Conservation (phyloP, 768 basidiomycete species). For the Postia placenta region DNA sequence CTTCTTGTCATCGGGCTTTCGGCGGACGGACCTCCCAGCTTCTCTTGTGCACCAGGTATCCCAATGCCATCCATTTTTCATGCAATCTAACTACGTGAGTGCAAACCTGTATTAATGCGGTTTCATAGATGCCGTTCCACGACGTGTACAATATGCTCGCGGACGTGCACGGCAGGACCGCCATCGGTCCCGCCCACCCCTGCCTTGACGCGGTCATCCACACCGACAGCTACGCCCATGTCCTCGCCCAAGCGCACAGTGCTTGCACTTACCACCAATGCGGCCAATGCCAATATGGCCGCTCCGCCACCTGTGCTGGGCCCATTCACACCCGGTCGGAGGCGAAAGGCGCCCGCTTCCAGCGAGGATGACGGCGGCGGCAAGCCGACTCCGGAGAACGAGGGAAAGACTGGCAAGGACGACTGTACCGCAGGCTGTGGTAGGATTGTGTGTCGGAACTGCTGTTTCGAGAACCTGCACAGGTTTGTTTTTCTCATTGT, state of each 20-base stretch:
- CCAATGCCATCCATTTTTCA: neutral
- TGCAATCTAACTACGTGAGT: too few species aligned
- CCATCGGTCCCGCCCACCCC: conserved; percentile 32
- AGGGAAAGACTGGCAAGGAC: conserved; percentile 3
- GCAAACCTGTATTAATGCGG: neutral
- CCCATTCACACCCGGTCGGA: conserved; percentile 17
- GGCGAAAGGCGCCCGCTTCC: conserved; percentile 25
- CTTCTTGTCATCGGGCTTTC: conserved; percentile 12
- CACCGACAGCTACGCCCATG: conserved; percentile 6
- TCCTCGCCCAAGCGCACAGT: conserved; percentile 21
- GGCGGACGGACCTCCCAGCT: conserved; percentile 8
- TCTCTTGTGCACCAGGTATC: conserved; percentile 12
- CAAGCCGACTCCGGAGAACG: conserved; percentile 2
- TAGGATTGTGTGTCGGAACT: conserved; percentile 28
- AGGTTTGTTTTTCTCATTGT: conserved; percentile 24
- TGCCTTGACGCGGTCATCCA: conserved; percentile 27
- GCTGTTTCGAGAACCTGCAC: conserved; percentile 29
- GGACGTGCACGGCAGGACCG: conserved; percentile 30
- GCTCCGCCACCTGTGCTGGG: neutral
- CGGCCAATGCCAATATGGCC: neutral
- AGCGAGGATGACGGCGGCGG: conserved; percentile 15
- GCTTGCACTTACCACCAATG: conserved; percentile 13
- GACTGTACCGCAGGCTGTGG: conserved; percentile 27
- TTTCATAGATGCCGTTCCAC: conserved; percentile 25
- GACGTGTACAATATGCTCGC: conserved; percentile 31